These are phyloP conservation scores for Sporothrix brasiliensis DNA, from an alignment of 2,329 filamentous ascomycete species.

Conservation along the genomic window DNA sequence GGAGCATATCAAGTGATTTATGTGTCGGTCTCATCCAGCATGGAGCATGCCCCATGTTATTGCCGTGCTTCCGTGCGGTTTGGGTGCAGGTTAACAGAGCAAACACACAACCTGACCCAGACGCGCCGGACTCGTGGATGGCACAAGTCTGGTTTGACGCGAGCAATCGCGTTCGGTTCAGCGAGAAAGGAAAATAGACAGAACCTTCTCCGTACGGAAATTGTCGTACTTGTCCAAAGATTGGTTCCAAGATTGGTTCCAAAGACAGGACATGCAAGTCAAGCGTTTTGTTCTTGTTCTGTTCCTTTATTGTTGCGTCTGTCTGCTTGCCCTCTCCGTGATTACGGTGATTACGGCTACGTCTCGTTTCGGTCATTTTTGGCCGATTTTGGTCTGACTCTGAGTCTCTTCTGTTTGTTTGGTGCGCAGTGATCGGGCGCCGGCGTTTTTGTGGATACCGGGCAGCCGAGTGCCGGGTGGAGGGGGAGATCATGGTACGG, in stretches of 20 bases:
- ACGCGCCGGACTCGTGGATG: background rate
- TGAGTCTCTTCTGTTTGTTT: background rate
- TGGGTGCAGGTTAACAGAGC: background rate
- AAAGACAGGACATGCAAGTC: constrained; percentile 9
- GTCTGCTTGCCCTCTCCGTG: background rate
- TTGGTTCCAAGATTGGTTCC: constrained; percentile 21
- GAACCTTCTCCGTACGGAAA: background rate
- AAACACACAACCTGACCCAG: background rate
- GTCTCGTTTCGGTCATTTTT: constrained; percentile 2
- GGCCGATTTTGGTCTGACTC: background rate
- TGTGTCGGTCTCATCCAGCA: too few relatives aligned
- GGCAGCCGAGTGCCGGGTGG: constrained; percentile 27
- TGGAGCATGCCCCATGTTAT: too few relatives aligned
- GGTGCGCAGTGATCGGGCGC: background rate
- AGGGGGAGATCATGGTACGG: constrained; percentile 15
- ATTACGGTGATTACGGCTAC: constrained; percentile 5
- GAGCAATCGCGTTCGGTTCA: background rate
- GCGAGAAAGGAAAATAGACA: background rate
- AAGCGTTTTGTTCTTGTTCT: constrained; percentile 5
- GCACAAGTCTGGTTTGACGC: background rate
- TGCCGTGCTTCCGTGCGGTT: background rate
- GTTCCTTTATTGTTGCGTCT: too few relatives aligned
- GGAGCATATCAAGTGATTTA: too few relatives aligned
- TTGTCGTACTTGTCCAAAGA: background rate
- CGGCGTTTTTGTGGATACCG: constrained; percentile 17